Base-by-base conservation (phyloP, 2,329 filamentous ascomycete genomes). In the Dactylellina leptospora region DNA sequence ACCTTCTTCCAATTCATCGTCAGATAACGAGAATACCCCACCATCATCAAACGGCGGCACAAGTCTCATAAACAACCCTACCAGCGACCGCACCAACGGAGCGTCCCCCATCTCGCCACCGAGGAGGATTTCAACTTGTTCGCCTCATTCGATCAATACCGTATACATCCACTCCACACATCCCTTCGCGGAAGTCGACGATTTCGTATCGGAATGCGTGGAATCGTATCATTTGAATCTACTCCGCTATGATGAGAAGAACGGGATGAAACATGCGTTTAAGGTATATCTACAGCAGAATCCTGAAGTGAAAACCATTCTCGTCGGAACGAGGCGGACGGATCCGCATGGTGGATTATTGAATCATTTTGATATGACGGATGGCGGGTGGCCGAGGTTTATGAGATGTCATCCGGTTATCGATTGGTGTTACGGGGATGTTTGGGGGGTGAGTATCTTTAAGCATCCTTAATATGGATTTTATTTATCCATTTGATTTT, bases 361-460 rank as follows among this genome's bases (percentile, higher is more conserved):
- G 77, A 90, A 85, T 38, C 87, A 90, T 80, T 97, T 97, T 78
- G 91, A 96, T 78, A 85, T 85, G 54, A 99, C 95, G 3, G 95
- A 97, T 80, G 83, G 85, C 33, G 92, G 89, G 1, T 99, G 95
- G 95, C 95, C 95, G 33, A 82, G 84, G 44, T 96, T 97, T 78
- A 93, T 97, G 88, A 87, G 95, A 68, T 85, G 97, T 71, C 92
- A 99, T 80, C 93, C 95, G 0, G 90, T 99, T 8, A 93, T 99
- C 78, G 95, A 99, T 80, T 99, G 95, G 95, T 91, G 95, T 79
- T 96, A 97, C 80, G 86, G 87, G 9, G 93, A 97, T 79, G 93
- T 97, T 59, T 97, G 95, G 95, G 87, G 88, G 16, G 92, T 96
- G 78, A 83, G 91, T 84, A 78, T 77, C 4, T 18, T 10, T 28